Evolutionary conservation across 352 stramenopile genomes (phyloP), one percentile per base, ranked within the genome.

Genomic region (Aphanomyces cochlioides): DNA sequence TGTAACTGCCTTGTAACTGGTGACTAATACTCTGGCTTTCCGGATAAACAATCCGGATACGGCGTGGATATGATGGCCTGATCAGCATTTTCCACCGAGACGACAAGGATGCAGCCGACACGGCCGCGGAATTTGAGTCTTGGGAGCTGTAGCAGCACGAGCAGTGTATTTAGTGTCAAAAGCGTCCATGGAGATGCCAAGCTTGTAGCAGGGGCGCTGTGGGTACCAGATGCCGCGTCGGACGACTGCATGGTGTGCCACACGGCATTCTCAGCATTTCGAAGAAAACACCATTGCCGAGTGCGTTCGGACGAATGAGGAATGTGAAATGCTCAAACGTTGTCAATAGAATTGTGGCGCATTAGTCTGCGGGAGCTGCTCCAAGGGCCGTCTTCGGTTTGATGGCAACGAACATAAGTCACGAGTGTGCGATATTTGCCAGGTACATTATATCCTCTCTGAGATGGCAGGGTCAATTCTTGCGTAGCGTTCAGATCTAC

Each of bases 191-290:
- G 34, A 17, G 64, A 60, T 28, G 40, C 64, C 1, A 56, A 43
- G 36, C 15, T 64, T 21, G n/a, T 50, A 21, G 40, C 64, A 2
- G 64, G 64, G 10, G 64, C 53, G 36, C 47, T 50, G 15, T 70
- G 64, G 64, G 64, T 70, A 7, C 64, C 64, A n/a, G 64, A 70
- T 37, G 43, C 36, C n/a, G 64, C 64, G 17, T 34, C 47, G 13
- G 64, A 70, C 47, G 64, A 48, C 7, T 70, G 64, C 47, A 70
- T 70, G 64, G 48, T 60, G 15, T 70, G 64, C 47, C 47, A 61
- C 6, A 50, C 15, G 21, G 45, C 15, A 5, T 70, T 70, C 40
- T 61, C 64, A 5, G 34, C 64, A 19, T 70, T 70, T 47, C 64
- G 64, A 34, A 47, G 64, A 7, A 70, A 70, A 34, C 64, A 70